Evolutionary conservation across 2,329 filamentous ascomycete species (phyloP), one percentile per base, ranked within the genome.

Genomic region (Mycocentrospora acerina): DNA sequence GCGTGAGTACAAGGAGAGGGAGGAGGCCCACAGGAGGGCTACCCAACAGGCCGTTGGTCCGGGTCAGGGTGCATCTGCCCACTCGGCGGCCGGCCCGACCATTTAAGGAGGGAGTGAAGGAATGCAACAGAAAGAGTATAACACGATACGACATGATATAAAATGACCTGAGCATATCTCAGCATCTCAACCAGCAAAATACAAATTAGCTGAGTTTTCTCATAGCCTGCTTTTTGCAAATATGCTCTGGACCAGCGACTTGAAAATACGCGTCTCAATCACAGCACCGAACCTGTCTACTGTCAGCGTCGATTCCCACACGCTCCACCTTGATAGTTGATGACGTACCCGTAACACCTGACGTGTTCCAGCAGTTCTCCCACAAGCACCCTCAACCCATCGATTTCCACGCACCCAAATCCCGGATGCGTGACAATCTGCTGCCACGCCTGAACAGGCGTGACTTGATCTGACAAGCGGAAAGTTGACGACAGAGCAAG

Each of bases 361-460:
- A 61, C 48, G 22, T 60, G 40, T 32, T 43, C 44, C 37, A 60
- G 36, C 37, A 64, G 25, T 19, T 46, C 49, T 9, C 50, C 44
- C 11, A 52, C 53, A 33, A 66, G 37, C 10, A 32, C 28, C 16
- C 49, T 50, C 37, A 68, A 35, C 3, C 27, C 31, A 2, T 35
- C 33, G 1, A 53, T 27, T 4, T 54, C 53, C 9, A 67, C 22
- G 10, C 19, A 26, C 1, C 33, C 18, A 34, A 66, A 59, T 7
- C 47, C 46, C 3, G 48, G 41, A 39, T 57, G 55, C 15, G 39
- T 32, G 10, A 49, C 48, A 7, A 68, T 53, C 15, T 55, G 42
- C 29, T 62, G 53, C 66, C 64, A 67, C 3, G 59, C 64, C 32
- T 68, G 65, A 1, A 68, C 51, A 1, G 65, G 66, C 3, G 65